Percentiles rank a stretch among this genome's conserved stretches.
Conservation (phyloP, 345 rosid species). For the Citrus cavaleriei region DNA sequence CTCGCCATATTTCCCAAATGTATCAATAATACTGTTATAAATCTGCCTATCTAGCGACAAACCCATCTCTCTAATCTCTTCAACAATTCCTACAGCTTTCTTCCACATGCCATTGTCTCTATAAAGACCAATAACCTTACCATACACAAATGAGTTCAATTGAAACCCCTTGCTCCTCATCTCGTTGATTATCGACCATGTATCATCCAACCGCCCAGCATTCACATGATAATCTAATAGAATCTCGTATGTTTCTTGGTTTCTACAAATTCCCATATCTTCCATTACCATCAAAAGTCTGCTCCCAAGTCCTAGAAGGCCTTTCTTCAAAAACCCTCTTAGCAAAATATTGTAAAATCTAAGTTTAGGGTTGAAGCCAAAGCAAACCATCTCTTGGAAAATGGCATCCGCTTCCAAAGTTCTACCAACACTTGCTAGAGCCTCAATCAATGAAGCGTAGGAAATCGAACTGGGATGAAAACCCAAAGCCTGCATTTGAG, state of each 20-base stretch:
- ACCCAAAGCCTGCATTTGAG: constrained; percentile 50
- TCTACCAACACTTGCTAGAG: constrained; percentile 45
- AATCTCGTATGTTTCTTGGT: constrained; percentile 45
- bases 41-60: constrained; percentile 45
- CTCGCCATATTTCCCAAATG: constrained; percentile 61
- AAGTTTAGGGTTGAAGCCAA: constrained; percentile 32
- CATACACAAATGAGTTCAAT: constrained; percentile 42
- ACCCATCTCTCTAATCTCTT: constrained; percentile 52
- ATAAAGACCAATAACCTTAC: constrained; percentile 58
- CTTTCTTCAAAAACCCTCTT: constrained; percentile 52
- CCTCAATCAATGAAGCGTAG: constrained; percentile 41
- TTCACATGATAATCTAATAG: constrained; percentile 55
- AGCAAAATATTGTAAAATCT: constrained; percentile 45
- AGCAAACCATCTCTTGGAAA: constrained; percentile 42
- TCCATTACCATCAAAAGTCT: constrained; percentile 41
- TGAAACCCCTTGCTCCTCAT: constrained; percentile 44
- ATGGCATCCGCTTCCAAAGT: constrained; percentile 62
- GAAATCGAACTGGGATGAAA: constrained; percentile 33
- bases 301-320: constrained; percentile 41
- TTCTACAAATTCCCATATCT: constrained; percentile 24
- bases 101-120: constrained; percentile 82
- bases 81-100: constrained; percentile 57
- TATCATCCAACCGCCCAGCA: constrained; percentile 58
- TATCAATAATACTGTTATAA: constrained; percentile 55
- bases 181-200: constrained; percentile 52